Evolutionary conservation across 2,329 filamentous ascomycete species (phyloP), one percentile per base, ranked within the genome.

Genomic region (Sporothrix pseudoabietina): DNA sequence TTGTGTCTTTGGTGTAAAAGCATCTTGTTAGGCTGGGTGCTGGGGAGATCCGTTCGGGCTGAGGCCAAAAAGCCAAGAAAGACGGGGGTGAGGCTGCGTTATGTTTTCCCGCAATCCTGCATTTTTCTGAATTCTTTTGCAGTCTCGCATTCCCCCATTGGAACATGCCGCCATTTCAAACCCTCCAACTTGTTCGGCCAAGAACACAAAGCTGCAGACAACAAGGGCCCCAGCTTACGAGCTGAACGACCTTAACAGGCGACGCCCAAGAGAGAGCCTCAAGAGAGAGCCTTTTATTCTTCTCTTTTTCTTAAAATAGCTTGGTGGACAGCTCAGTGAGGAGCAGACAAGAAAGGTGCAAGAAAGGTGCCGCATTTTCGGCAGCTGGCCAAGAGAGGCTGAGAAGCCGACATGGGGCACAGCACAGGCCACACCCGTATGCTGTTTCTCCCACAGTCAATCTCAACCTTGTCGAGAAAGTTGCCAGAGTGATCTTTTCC

Each of bases 51-150:
- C 32, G 8, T 41, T 32, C 22, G 8, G 61, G 41, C 39, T 22
- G 10, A 26, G 41, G 41, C 39, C 19, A 39, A 8, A 26, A 9
- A 55, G 26, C 22, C 12, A 32, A 61, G 30, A 61, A 39, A 47
- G 39, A 19, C 22, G 61, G 61, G 63, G 41, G 63, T 68, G 41
- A 68, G 63, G 41, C 41, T 49, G 63, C 63, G 63, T 68, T 68
- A 66, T 66, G 61, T 16, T 47, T 26, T 30, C 61, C 39, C 35
- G 26, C 32, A 49, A 32, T 26, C 41, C 30, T 26, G 52, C 52
- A 55, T 30, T 55, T 47, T 16, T 47, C 10, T 47, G 12, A 14
- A 14, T 10, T 14, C 12, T 9, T 14, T 44, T 44, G 41, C 12
- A 44, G 41, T 44, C 41, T 44, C 32, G 57, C 9, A 32, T 32